phyloP scores from a whole-genome alignment of 2,329 filamentous ascomycete genomes.

The Cladosporium halotolerans region DNA sequence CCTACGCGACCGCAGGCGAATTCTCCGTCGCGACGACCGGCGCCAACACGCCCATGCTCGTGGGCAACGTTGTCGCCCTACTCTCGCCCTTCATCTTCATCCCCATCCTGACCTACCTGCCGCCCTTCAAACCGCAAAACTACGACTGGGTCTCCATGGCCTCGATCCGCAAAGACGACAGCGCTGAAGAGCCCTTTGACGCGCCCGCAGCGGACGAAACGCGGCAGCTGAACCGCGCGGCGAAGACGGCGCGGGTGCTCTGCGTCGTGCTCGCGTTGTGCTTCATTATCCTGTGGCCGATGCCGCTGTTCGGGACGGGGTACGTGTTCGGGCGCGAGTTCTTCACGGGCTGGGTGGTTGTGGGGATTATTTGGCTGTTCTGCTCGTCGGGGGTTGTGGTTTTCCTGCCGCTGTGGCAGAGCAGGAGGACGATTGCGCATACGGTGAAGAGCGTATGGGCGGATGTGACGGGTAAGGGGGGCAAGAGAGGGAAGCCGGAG shows the following conservation, averaged over 20 bases:
- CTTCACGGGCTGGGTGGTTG: slow-evolving; percentile 50
- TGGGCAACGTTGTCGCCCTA: slow-evolving; percentile 74
- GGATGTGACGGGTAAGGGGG: slow-evolving; percentile 47
- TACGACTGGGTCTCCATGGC: slow-evolving; percentile 83
- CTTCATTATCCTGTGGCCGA: slow-evolving; percentile 79
- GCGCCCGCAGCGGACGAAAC: slow-evolving; percentile 48
- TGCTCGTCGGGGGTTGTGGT: slow-evolving; percentile 66
- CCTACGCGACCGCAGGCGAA: slow-evolving; percentile 59
- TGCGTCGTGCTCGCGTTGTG: slow-evolving; percentile 62
- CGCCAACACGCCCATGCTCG: slow-evolving; percentile 74
- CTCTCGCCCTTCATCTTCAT: slow-evolving; percentile 68
- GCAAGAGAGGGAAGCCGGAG: slow-evolving; percentile 15
- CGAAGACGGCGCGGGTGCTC: slow-evolving; percentile 49
- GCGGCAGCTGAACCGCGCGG: slow-evolving; percentile 32
- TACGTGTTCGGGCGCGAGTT: slow-evolving; percentile 80
- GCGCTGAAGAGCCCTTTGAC: slow-evolving; percentile 57
- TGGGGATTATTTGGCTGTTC: slow-evolving; percentile 46
- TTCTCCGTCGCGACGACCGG: slow-evolving; percentile 69
- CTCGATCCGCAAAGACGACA: slow-evolving; percentile 67
- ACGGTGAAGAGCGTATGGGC: slow-evolving; percentile 56
- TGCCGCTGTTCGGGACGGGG: slow-evolving; percentile 77
- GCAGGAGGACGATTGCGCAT: slow-evolving; percentile 58
- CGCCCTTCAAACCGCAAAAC: slow-evolving; percentile 56
- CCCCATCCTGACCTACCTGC: slow-evolving; percentile 61
- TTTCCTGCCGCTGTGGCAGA: slow-evolving; percentile 75